These are phyloP conservation scores for Saccharomycopsis schoenii DNA, from an alignment of 805 yeast genomes.

Conservation along the genomic window DNA sequence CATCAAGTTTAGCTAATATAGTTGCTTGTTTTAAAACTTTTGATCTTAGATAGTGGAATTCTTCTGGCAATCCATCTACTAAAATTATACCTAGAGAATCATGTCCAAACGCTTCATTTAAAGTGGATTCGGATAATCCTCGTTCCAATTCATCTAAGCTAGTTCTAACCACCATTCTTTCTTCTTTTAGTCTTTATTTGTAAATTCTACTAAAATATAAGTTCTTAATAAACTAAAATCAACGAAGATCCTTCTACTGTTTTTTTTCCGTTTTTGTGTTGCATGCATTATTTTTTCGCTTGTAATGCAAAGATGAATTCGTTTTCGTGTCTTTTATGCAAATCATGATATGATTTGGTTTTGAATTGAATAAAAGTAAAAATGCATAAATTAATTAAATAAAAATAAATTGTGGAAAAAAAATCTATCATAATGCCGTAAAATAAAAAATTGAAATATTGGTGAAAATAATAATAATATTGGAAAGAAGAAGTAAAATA, in stretches of 20 bases:
- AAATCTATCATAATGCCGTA: neutral
- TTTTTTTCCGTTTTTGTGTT: no score
- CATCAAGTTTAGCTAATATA: conserved; percentile 32
- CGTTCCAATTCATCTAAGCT: conserved; percentile 24
- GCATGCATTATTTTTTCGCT: neutral
- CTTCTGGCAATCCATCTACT: conserved; percentile 33
- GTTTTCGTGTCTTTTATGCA: neutral
- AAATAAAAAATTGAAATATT: neutral
- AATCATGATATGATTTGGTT: neutral
- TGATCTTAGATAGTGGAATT: conserved; percentile 30
- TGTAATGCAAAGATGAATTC: neutral
- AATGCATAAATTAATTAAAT: neutral
- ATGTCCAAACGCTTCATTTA: conserved; percentile 43
- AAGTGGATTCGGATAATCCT: conserved; percentile 26
- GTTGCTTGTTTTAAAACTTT: conserved; percentile 36
- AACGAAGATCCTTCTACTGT: no score
- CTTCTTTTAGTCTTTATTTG: neutral
- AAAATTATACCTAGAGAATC: conserved; percentile 46
- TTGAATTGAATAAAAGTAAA: neutral
- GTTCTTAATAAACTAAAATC: no score
- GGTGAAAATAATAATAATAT: neutral
- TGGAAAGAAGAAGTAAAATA: neutral
- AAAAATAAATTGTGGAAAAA: neutral
- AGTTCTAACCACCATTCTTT: conserved; percentile 24
- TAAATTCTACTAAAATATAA: neutral